A percentile compares a stretch with the other conserved stretches of the same genome.
These are phyloP conservation scores for Bonia amplexicaulis DNA, from an alignment of 176 grass and related monocot species.

Conservation along the genomic window DNA sequence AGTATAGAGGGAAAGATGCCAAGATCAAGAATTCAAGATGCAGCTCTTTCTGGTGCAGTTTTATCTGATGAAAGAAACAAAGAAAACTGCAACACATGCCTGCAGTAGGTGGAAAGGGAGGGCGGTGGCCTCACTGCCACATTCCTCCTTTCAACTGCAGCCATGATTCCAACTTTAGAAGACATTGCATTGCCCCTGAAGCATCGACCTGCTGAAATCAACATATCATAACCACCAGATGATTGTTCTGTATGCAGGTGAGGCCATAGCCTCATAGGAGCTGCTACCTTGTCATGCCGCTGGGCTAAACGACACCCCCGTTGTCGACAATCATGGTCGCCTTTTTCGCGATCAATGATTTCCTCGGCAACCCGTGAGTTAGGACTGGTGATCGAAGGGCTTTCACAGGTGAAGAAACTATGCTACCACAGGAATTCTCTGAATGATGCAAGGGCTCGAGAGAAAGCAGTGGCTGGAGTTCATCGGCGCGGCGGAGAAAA, in stretches of 20 bases:
- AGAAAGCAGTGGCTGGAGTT: conserved; percentile 34
- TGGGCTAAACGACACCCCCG: not conserved
- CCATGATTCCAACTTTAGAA: conserved; percentile 50
- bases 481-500: not conserved
- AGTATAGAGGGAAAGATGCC: conserved; percentile 34
- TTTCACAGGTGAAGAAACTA: not conserved
- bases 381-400: conserved; percentile 18
- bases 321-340: conserved; percentile 24
- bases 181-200: conserved; percentile 33
- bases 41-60: conserved; percentile 14
- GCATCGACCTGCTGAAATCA: conserved; percentile 34
- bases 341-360: not conserved
- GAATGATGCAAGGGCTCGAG: conserved; percentile 5
- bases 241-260: conserved; percentile 5
- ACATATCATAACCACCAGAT: conserved; percentile 24
- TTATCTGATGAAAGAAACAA: conserved; percentile 6
- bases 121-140: not conserved
- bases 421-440: not conserved
- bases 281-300: not conserved
- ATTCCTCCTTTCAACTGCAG: conserved; percentile 28
- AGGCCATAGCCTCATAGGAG: conserved; percentile 37
- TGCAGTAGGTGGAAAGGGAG: conserved; percentile 36
- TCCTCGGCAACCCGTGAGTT: conserved; percentile 8
- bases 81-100: conserved; percentile 20
- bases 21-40: conserved; percentile 11